Percentiles rank a stretch among this genome's conserved stretches.
phyloP scores from a whole-genome alignment of 345 rosid species.

The Hibiscus trionum region DNA sequence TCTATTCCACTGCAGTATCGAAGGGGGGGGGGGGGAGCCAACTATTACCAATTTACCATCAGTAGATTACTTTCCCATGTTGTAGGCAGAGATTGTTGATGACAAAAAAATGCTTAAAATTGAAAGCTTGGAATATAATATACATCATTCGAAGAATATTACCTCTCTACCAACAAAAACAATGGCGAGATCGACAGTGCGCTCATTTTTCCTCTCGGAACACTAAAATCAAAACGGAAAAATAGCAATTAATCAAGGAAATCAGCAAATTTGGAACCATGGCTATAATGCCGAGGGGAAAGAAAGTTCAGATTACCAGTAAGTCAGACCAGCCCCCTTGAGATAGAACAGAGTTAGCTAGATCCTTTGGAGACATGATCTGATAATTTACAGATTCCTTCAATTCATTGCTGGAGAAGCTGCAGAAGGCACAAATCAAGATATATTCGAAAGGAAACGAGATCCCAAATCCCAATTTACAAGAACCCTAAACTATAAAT shows the following conservation, averaged over 20 bases:
- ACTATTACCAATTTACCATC: background rate
- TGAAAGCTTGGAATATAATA: background rate
- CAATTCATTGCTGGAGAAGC: conserved; percentile 27
- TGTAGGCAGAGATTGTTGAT: background rate
- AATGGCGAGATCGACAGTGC: conserved; percentile 58
- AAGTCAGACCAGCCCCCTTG: conserved; percentile 74
- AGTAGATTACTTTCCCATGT: background rate
- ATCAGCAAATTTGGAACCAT: background rate
- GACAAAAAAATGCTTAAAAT: background rate
- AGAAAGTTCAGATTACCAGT: conserved; percentile 35
- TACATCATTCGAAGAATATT: conserved; percentile 6
- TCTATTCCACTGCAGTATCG: background rate
- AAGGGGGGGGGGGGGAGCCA: background rate
- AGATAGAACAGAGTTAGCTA: conserved; percentile 56
- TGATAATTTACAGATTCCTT: conserved; percentile 60
- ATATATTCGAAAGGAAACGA: background rate
- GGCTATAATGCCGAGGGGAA: background rate
- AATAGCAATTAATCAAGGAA: background rate
- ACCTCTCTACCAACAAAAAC: conserved; percentile 91
- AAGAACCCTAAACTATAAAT: background rate
- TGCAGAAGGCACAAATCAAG: conserved; percentile 5
- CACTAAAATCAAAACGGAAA: conserved; percentile 37
- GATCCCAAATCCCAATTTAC: background rate
- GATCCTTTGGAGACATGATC: conserved; percentile 60
- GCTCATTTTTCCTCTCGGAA: conserved; percentile 42